Percentiles rank a stretch among this genome's conserved stretches.
phyloP scores from a whole-genome alignment of 2,329 filamentous ascomycete species.

The Penicillium decumbens region DNA sequence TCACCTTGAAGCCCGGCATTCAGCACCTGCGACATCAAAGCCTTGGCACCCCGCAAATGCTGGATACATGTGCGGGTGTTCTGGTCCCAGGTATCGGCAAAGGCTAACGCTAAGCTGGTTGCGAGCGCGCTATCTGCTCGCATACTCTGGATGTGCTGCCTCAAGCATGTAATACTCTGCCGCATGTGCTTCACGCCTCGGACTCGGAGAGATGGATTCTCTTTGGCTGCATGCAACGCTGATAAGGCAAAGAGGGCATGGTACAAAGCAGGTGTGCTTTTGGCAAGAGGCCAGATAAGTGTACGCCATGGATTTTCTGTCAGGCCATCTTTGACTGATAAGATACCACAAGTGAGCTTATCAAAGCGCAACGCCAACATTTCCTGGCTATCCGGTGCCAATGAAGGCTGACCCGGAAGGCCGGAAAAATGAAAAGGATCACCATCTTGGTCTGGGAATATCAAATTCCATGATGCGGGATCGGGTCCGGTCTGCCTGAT shows the following conservation, averaged over 20 bases:
- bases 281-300: slow-evolving; percentile 64
- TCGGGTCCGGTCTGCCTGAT: slow-evolving; percentile 38
- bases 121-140: slow-evolving; percentile 61
- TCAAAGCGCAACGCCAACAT: slow-evolving; percentile 61
- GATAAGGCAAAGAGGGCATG: slow-evolving; percentile 66
- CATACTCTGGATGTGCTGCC: slow-evolving; percentile 59
- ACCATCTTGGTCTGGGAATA: slow-evolving; percentile 36
- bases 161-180: slow-evolving; percentile 57
- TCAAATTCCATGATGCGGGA: slow-evolving; percentile 36
- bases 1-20: slow-evolving; percentile 37
- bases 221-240: slow-evolving; percentile 61
- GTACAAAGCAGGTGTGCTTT: slow-evolving; percentile 60
- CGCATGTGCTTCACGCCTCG: slow-evolving; percentile 66
- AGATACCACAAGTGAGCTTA: slow-evolving; percentile 62
- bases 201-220: slow-evolving; percentile 54
- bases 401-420: slow-evolving; percentile 46
- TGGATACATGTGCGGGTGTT: slow-evolving; percentile 65
- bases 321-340: slow-evolving; percentile 65
- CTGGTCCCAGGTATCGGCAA: slow-evolving; percentile 67
- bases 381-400: slow-evolving; percentile 53
- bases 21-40: slow-evolving; percentile 58
- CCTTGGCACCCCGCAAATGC: slow-evolving; percentile 63
- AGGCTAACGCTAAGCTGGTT: slow-evolving; percentile 64
- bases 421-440: slow-evolving; percentile 33
- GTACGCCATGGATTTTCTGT: slow-evolving; percentile 69